Evolutionary conservation across 345 rosid species (phyloP).

Genomic region (Syzygium jambos): DNA sequence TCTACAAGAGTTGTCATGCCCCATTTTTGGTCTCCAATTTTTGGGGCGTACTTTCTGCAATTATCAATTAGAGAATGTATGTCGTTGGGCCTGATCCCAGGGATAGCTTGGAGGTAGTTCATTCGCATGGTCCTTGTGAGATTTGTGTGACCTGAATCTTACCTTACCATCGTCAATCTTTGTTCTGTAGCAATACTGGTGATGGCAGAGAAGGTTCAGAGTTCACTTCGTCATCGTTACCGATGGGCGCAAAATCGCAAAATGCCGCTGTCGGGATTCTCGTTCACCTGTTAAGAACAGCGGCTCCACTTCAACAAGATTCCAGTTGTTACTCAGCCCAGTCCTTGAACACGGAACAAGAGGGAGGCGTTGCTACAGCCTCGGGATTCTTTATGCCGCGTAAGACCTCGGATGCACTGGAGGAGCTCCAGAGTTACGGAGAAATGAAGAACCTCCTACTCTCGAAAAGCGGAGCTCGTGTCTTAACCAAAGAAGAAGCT

Average conservation of each 20-base stretch:
- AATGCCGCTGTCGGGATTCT: slow-evolving; percentile 89
- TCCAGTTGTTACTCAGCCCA: slow-evolving; percentile 50
- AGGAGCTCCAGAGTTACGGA: slow-evolving; percentile 72
- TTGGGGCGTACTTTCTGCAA: not conserved
- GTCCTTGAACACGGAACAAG: slow-evolving; percentile 34
- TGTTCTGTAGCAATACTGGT: slow-evolving; percentile 29
- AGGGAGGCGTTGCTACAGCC: slow-evolving; percentile 44
- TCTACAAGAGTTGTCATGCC: not conserved
- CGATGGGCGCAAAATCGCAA: slow-evolving; percentile 55
- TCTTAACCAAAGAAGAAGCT: slow-evolving; percentile 22
- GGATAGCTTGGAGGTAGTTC: not conserved
- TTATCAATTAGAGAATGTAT: not conserved
- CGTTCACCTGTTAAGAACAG: slow-evolving; percentile 73
- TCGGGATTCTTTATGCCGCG: slow-evolving; percentile 65
- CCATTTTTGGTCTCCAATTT: not conserved
- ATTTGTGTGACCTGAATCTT: not conserved
- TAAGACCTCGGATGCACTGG: slow-evolving; percentile 67
- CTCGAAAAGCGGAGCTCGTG: slow-evolving; percentile 58
- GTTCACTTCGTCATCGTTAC: slow-evolving; percentile 26
- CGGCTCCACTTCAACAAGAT: slow-evolving; percentile 75
- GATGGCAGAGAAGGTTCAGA: slow-evolving; percentile 38
- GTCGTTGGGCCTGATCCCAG: not conserved
- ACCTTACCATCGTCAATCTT: not conserved
- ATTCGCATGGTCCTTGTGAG: not conserved
- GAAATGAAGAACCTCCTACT: slow-evolving; percentile 78